These are phyloP conservation scores for Handroanthus guayacan DNA, from an alignment of 257 asterid species.

Conservation along the genomic window DNA sequence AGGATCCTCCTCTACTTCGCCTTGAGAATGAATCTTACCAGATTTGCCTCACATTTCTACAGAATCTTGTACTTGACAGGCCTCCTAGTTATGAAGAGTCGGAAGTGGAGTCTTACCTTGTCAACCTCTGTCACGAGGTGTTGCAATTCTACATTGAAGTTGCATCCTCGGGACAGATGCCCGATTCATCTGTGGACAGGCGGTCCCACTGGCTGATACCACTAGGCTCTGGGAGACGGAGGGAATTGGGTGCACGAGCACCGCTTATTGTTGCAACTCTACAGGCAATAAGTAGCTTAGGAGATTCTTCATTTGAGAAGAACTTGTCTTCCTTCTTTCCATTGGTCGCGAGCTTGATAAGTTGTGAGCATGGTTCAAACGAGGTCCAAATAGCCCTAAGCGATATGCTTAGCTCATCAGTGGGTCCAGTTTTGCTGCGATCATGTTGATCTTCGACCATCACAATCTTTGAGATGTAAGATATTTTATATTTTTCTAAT, in stretches of 20 bases:
- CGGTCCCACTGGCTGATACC: conserved; percentile 76
- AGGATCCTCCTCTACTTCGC: conserved; percentile 98
- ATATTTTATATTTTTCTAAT: conserved; percentile 42
- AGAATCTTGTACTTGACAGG: conserved; percentile 72
- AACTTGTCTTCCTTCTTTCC: conserved; percentile 79
- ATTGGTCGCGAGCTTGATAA: conserved; percentile 75
- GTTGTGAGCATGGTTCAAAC: conserved; percentile 95
- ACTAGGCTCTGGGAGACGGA: conserved; percentile 83
- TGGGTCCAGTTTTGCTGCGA: conserved; percentile 86
- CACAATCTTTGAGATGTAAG: conserved; percentile 47
- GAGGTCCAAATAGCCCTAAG: conserved; percentile 92
- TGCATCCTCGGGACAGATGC: conserved; percentile 52
- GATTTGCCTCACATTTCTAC: conserved; percentile 82
- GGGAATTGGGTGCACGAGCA: conserved; percentile 94
- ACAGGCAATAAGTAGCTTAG: conserved; percentile 84
- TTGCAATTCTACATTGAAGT: conserved; percentile 76
- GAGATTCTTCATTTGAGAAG: conserved; percentile 79
- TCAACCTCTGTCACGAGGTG: conserved; percentile 84
- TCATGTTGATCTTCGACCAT: conserved; percentile 62
- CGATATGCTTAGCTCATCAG: conserved; percentile 81
- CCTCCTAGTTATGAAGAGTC: conserved; percentile 66
- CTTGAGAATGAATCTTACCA: conserved; percentile 98
- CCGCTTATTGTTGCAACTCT: conserved; percentile 86
- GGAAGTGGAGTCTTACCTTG: conserved; percentile 80
- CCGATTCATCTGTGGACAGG: conserved; percentile 49